A percentile compares a stretch with the other conserved stretches of the same genome.
These are phyloP conservation scores for Potentilla sterilis DNA, from an alignment of 306 rosid species.

Conservation along the genomic window DNA sequence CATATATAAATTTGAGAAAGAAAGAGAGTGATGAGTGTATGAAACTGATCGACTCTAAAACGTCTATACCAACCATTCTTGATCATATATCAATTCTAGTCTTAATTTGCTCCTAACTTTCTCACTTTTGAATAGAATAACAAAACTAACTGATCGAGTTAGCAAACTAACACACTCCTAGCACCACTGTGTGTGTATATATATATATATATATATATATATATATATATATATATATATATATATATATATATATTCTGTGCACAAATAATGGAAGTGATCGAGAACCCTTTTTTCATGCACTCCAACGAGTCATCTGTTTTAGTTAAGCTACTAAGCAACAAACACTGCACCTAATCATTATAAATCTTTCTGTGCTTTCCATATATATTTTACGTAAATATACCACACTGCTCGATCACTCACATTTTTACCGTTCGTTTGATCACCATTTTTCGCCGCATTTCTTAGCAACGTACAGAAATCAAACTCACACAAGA, in stretches of 20 bases:
- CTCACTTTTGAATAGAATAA: conserved; percentile 2
- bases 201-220: too few species aligned
- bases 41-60: conserved; percentile 33
- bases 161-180: conserved; percentile 20
- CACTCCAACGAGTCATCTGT: conserved; percentile 10
- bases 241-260: too few species aligned
- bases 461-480: background rate
- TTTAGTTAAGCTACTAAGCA: conserved; percentile 23
- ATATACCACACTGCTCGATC: background rate
- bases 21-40: conserved; percentile 29
- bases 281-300: background rate
- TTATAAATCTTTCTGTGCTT: too few species aligned
- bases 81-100: conserved; percentile 10
- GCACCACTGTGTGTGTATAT: too few species aligned
- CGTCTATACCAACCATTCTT: conserved; percentile 44
- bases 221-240: too few species aligned
- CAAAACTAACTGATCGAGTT: background rate
- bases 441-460: background rate
- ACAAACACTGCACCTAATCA: conserved; percentile 19
- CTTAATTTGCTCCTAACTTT: conserved; percentile 21
- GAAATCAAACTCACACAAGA: background rate
- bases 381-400: background rate
- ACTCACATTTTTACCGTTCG: background rate
- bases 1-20: conserved; percentile 8
- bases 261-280: conserved; percentile 9